Base-by-base conservation (phyloP, 768 basidiomycete species). In the Lactifluus pinguis region DNA sequence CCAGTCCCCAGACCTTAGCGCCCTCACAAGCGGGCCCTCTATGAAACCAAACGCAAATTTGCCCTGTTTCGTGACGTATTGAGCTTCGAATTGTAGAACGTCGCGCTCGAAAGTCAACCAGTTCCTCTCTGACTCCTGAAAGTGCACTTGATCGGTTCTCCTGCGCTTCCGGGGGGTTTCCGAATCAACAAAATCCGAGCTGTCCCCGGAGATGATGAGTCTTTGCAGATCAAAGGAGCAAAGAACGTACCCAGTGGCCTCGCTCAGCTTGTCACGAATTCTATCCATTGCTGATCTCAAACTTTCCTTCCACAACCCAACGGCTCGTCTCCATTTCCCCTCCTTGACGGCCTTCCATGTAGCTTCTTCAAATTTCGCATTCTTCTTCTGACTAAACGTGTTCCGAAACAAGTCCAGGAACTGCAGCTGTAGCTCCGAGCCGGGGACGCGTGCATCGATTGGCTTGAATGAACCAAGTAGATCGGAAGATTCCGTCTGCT, bases 401-500 rank as follows among this genome's bases (percentile, higher is more conserved):
- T 77, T 76, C 2, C 84, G 83, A 71, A 98, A 98, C 45, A 98
- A 74, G 55, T 84, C 84, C 64, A 87, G 72, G 76, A 95, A 98
- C 29, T 78, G 77, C 57, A 80, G 77, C 63, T 94, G 86, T 45
- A 97, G 72, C 32, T 75, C 76, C 8, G 81, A 79, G 0, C 84
- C 94, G 11, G 92, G 85, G 0, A 92, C 73, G 13, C 88, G 83
- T 6, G 92, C 83, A 70, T 98, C 92, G 7, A 98, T 77, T n/a
- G 97, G 97, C 70, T 94, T 95, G 72, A 95, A 94, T 0, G 95
- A 95, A 41, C 97, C 97, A 5, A 99, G 76, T 4, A 98, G 75
- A 73, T 99, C 97, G 2, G 91, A 87, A 1, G 92, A 88, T 71
- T 98, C 95, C 1, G 95, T 97, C 72, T 99, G 97, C 68, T 95